Evolutionary conservation across 2,329 filamentous ascomycete species (phyloP), one percentile per base, ranked within the genome.

Genomic region (Pseudopyricularia javanii): DNA sequence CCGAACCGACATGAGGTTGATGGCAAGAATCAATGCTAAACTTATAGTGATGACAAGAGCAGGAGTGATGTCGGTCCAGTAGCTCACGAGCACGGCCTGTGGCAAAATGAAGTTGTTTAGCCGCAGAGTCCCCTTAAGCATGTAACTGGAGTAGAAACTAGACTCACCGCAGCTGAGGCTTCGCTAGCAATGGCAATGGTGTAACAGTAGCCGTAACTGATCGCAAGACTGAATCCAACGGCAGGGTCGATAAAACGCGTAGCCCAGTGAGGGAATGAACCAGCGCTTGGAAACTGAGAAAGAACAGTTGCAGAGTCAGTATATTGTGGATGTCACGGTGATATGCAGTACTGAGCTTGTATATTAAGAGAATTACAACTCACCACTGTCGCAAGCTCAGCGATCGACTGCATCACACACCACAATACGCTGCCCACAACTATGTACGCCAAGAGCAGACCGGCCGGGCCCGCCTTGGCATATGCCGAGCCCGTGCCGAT

Each of bases 201-300:
- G n/a, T 50, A 50, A 28, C 48, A 50, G 17, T 50, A 50, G 22
- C 48, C 48, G 30, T 50, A 50, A 22, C 28, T 33, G 26, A 50
- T 50, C 12, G 48, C 48, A 24, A 50, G 30, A 32, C 28, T 33
- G 9, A 50, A 50, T 14, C 48, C 48, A 17, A 33, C 48, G 32
- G 48, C 48, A 7, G 48, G 48, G 26, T 50, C 48, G 17, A 50
- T 50, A 28, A 50, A 50, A 15, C 48, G 48, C 12, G 14, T 35
- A n/a, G 48, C 30, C 48, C 48, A 50, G 22, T 50, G 48, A 28
- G 48, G 48, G 48, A 50, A 50, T 20, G 48, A 50, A 34, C 48
- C 48, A 33, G 48, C 48, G 14, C 37, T 43, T 20, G 37, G 37
- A 11, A 43, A 43, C 37, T 43, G 17, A 14, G 7, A 43, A 9